Percentiles rank a stretch among this genome's conserved stretches.
These are phyloP conservation scores for Globisporangium nunn DNA, from an alignment of 352 stramenopile species.

Conservation along the genomic window DNA sequence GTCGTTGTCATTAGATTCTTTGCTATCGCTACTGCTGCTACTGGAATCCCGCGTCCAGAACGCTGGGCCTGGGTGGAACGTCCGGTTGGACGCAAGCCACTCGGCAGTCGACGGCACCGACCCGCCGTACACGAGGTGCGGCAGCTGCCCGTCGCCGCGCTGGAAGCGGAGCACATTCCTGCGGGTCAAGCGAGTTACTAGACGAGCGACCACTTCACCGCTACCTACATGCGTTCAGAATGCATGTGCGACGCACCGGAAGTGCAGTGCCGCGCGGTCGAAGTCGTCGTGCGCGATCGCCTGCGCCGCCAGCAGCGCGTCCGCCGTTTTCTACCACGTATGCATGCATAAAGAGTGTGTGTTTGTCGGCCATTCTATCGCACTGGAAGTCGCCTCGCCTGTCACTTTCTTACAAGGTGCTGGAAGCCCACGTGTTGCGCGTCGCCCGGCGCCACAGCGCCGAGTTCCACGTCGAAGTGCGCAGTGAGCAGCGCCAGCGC, in stretches of 20 bases:
- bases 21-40: not conserved
- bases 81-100: slow-evolving; percentile 64
- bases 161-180: slow-evolving; percentile 59
- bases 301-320: slow-evolving; percentile 73
- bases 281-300: slow-evolving; percentile 78
- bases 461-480: slow-evolving; percentile 63
- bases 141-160: slow-evolving; percentile 43
- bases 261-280: slow-evolving; percentile 40
- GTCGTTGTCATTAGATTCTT: not conserved
- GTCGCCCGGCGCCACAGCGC: slow-evolving; percentile 50
- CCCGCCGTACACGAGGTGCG: slow-evolving; percentile 71
- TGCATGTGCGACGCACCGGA: slow-evolving; percentile 25
- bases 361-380: too few relatives aligned
- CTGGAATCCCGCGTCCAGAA: slow-evolving; percentile 33
- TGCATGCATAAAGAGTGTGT: too few relatives aligned
- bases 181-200: not conserved
- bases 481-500: slow-evolving; percentile 30
- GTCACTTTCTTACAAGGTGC: slow-evolving; percentile 39
- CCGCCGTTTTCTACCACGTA: slow-evolving; percentile 44
- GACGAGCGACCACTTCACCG: not conserved
- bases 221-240: too few relatives aligned
- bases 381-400: too few relatives aligned
- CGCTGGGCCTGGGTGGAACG: slow-evolving; percentile 72
- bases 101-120: slow-evolving; percentile 34
- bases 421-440: slow-evolving; percentile 59